Base-by-base conservation (phyloP, 805 yeast species). In the Lachancea nothofagi region DNA sequence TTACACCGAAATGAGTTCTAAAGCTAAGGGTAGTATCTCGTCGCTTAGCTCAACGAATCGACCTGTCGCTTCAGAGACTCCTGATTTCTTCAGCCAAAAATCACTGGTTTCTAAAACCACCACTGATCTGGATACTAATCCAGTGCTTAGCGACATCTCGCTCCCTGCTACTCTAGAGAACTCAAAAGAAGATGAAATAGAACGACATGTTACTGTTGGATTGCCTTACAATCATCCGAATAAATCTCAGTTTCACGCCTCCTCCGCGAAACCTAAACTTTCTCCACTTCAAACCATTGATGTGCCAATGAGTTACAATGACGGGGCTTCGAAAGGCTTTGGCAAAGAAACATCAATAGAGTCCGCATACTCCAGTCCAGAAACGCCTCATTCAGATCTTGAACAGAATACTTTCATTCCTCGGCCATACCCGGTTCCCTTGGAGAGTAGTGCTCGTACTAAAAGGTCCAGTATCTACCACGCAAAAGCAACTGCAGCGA, bases 401-500 rank as follows among this genome's bases (percentile, higher is more conserved):
- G 32, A 35, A 27, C 4, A 21, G 7, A 22, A 27, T 15, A 4
- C 22, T 6, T 33, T 33, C 14, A 4, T 23, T 13, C 9, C 23
- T 5, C 27, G 41, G 20, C 38, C 59, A 2, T 36, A 53, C 30
- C 50, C 49, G 15, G 51, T 57, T 31, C 45, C 57, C 10, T 22
- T 58, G 15, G 46, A 43, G 26, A 54, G 51, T 36, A 50, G 50
- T 25, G 52, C 57, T n/a, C 49, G 51, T n/a, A 14, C 36, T 8
- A 57, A 59, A 30, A 46, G 65, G 29, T 58, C 65, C 9, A 58
- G 64, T 31, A 55, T 55, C 18, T 59, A 61, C 42, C 62, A 59
- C 28, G 55, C 62, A 1, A 58, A 52, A 39, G 54, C 57, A 2
- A 63, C 56, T 1, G 59, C 54, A 6, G 62, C 64, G 0, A 56